Conservation (phyloP, 805 yeast genomes). For the Candida pseudoglaebosa region DNA sequence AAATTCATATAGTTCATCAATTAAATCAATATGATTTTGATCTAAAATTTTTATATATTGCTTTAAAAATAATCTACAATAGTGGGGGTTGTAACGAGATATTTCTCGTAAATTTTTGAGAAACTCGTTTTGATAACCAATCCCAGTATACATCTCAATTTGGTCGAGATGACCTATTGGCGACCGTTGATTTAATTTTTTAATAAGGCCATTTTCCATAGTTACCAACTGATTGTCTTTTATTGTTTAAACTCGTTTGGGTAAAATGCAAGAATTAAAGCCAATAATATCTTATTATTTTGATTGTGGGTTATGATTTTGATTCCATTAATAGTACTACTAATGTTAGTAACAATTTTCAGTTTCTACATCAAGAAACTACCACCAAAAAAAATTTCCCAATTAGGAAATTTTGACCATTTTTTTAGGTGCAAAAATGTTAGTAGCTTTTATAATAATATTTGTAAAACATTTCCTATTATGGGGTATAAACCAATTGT, state of each 20-base stretch:
- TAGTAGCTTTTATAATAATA: not conserved
- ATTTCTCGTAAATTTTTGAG: not conserved
- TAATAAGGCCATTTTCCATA: not conserved
- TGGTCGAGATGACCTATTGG: not conserved
- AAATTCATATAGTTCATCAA: slow-evolving; percentile 42
- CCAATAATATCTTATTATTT: not conserved
- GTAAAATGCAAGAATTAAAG: no score
- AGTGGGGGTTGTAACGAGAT: slow-evolving; percentile 42
- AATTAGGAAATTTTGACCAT: not conserved
- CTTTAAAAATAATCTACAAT: slow-evolving; percentile 45
- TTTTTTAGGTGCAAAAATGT: not conserved
- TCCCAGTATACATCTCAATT: slow-evolving; percentile 5
- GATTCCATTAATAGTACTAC: not conserved
- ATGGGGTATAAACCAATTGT: not conserved
- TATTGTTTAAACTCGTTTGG: no score
- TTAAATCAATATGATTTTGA: slow-evolving; percentile 23
- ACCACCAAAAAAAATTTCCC: not conserved
- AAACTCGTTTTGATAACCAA: slow-evolving; percentile 1
- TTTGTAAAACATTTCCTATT: slow-evolving; percentile 2
- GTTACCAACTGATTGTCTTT: no score
- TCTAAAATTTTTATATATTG: slow-evolving; percentile 36
- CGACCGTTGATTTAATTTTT: slow-evolving; percentile 1
- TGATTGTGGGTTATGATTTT: not conserved
- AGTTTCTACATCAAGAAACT: slow-evolving; percentile 1
- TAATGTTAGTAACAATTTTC: not conserved